A percentile compares a stretch with the other conserved stretches of the same genome.
Conservation (phyloP, 169 alveolate species). For the Perkinsus marinus region DNA sequence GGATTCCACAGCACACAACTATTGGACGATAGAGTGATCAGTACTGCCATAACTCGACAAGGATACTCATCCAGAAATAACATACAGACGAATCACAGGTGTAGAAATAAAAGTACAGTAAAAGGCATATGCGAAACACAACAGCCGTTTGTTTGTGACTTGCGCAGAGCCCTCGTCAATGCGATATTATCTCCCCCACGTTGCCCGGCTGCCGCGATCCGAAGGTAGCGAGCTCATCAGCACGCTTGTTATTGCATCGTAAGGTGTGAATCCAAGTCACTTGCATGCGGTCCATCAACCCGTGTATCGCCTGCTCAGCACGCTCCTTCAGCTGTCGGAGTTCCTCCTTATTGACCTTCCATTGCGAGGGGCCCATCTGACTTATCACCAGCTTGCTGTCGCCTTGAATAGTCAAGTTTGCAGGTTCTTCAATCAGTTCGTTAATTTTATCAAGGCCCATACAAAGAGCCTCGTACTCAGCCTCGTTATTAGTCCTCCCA, state of each 20-base stretch:
- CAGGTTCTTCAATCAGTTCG: not conserved
- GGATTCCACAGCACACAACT: too few relatives aligned
- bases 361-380: not conserved
- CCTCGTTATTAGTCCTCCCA: not conserved
- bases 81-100: not conserved
- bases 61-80: not conserved
- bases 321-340: not conserved
- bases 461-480: not conserved
- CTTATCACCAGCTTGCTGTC: not conserved
- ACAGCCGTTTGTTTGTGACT: not conserved
- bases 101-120: too few relatives aligned
- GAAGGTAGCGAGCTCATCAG: not conserved
- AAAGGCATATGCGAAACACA: not conserved
- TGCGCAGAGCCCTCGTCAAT: not conserved
- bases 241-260: not conserved
- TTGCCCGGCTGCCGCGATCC: not conserved
- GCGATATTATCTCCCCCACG: not conserved
- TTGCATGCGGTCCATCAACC: not conserved
- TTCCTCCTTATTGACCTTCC: not conserved
- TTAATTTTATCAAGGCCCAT: not conserved
- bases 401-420: not conserved
- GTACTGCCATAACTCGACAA: not conserved
- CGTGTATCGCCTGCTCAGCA: not conserved
- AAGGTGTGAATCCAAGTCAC: not conserved
- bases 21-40: too few relatives aligned